Conservation (phyloP, 2,329 filamentous ascomycete genomes). For the Plectosphaerella sp. region DNA sequence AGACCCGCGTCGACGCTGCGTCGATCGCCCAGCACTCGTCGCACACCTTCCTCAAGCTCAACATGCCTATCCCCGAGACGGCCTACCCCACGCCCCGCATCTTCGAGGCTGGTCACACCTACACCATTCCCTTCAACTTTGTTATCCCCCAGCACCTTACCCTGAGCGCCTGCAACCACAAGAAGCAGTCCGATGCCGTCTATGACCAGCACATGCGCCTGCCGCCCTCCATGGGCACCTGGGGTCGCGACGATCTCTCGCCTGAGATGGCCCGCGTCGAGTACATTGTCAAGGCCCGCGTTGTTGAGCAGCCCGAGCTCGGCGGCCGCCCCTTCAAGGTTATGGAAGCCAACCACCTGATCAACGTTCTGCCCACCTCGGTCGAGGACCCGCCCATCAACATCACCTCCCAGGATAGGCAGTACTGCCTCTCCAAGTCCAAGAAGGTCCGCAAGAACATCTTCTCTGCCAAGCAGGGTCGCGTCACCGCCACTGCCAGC, state of each 20-base stretch:
- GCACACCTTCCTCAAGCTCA: conserved; percentile 51
- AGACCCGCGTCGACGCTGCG: conserved; percentile 47
- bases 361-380: conserved; percentile 49
- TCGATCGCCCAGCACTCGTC: conserved; percentile 41
- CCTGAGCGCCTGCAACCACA: conserved; percentile 50
- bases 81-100: conserved; percentile 41
- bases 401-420: conserved; percentile 40
- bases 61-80: conserved; percentile 46
- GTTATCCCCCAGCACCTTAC: conserved; percentile 55
- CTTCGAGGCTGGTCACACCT: conserved; percentile 42
- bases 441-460: conserved; percentile 51
- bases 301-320: conserved; percentile 26
- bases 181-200: conserved; percentile 36
- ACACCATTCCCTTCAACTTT: conserved; percentile 54
- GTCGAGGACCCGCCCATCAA: conserved; percentile 47
- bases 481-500: conserved; percentile 37
- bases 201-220: conserved; percentile 48
- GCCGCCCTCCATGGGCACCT: conserved; percentile 47
- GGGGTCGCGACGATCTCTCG: conserved; percentile 50
- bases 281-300: conserved; percentile 46
- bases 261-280: conserved; percentile 51
- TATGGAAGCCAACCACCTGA: conserved; percentile 35
- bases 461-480: conserved; percentile 45
- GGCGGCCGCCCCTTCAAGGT: conserved; percentile 21
- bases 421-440: conserved; percentile 44